Percentiles rank a stretch among this genome's conserved stretches.
phyloP scores from a whole-genome alignment of 352 stramenopile species.

The Phytophthora hibernalis region DNA sequence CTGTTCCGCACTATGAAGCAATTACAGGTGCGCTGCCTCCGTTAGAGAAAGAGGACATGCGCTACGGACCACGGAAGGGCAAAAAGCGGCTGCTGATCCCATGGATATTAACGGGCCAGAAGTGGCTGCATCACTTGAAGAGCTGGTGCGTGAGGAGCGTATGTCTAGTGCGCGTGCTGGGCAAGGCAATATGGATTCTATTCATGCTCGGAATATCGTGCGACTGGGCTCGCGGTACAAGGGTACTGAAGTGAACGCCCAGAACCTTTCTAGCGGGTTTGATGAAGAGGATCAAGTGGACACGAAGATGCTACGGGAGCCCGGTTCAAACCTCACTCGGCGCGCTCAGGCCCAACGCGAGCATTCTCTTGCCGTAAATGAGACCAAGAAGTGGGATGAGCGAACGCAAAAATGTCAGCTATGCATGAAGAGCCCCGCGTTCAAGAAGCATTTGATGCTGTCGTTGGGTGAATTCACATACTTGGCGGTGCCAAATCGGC shows the following conservation, averaged over 20 bases:
- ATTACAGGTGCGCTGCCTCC: slow-evolving; percentile 66
- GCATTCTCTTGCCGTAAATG: slow-evolving; percentile 53
- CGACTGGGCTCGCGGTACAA: slow-evolving; percentile 78
- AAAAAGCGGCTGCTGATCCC: slow-evolving; percentile 55
- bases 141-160: slow-evolving; percentile 82
- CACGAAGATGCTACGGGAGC: slow-evolving; percentile 62
- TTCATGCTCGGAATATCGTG: slow-evolving; percentile 77
- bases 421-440: slow-evolving; percentile 74
- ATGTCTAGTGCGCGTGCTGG: slow-evolving; percentile 55
- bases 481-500: slow-evolving; percentile 64
- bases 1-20: slow-evolving; percentile 68
- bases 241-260: slow-evolving; percentile 66
- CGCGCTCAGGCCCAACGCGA: slow-evolving; percentile 62
- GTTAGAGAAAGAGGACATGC: slow-evolving; percentile 74
- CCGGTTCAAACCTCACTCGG: slow-evolving; percentile 63
- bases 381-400: slow-evolving; percentile 76
- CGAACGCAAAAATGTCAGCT: slow-evolving; percentile 68
- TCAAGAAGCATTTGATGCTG: slow-evolving; percentile 86
- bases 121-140: slow-evolving; percentile 59
- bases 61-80: slow-evolving; percentile 61
- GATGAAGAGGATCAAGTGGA: slow-evolving; percentile 85
- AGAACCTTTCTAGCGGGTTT: slow-evolving; percentile 78
- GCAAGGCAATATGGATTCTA: slow-evolving; percentile 71
- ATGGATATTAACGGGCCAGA: slow-evolving; percentile 27
- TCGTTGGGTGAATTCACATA: slow-evolving; percentile 83